These are phyloP conservation scores for Kurtzmaniella cleridarum DNA, from an alignment of 805 yeast species.

Conservation along the genomic window DNA sequence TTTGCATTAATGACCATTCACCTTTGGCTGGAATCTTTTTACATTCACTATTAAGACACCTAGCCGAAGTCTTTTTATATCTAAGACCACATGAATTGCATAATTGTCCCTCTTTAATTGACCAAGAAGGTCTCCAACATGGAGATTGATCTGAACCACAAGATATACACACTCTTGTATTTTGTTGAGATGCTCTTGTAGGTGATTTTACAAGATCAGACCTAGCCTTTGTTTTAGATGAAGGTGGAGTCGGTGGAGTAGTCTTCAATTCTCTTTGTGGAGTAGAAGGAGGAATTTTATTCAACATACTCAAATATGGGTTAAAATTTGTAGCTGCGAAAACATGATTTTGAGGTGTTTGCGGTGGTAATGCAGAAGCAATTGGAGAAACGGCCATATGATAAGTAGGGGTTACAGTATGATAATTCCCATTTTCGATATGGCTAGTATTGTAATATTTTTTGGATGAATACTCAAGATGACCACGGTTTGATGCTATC, in stretches of 20 bases:
- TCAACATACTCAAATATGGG: constrained; percentile 7
- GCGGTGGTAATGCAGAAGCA: constrained; percentile 8
- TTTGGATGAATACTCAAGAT: not conserved
- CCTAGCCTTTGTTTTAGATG: constrained; percentile 24
- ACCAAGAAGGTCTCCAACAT: constrained; percentile 99
- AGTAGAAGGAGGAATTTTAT: constrained; percentile 5
- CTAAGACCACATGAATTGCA: constrained; percentile 96
- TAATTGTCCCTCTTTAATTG: constrained; percentile 82
- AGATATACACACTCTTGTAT: constrained; percentile 69
- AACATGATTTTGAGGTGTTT: constrained; percentile 7
- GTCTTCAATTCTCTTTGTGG: constrained; percentile 14
- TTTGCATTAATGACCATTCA: constrained; percentile 85
- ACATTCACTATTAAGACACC: constrained; percentile 74
- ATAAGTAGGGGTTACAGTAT: constrained; percentile 1
- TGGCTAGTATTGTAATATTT: constrained; percentile 1
- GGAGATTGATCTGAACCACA: constrained; percentile 91
- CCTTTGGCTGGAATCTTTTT: constrained; percentile 93
- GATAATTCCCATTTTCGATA: constrained; percentile 6
- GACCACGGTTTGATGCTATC: not conserved
- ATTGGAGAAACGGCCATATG: constrained; percentile 7
- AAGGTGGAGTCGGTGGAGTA: constrained; percentile 40
- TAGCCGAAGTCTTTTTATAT: constrained; percentile 88
- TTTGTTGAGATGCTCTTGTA: constrained; percentile 19
- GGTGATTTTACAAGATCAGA: constrained; percentile 30
- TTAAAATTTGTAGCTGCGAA: constrained; percentile 2